These are phyloP conservation scores for Suillus discolor DNA, from an alignment of 768 basidiomycete species.

Conservation along the genomic window DNA sequence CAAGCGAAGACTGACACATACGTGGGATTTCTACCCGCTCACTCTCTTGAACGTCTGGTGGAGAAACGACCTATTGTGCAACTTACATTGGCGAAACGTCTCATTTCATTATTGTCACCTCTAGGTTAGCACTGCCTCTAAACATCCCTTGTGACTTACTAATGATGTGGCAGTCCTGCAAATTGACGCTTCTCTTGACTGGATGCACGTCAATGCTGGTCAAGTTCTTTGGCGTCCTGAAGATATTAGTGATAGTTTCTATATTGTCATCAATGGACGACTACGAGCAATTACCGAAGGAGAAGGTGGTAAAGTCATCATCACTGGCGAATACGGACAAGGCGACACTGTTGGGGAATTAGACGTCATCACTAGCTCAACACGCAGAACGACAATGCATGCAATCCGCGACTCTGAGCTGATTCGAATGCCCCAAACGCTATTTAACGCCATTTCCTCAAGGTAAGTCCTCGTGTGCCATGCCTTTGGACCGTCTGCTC, in stretches of 20 bases:
- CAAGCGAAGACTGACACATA: slow-evolving; percentile 98
- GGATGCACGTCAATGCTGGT: slow-evolving; percentile 96
- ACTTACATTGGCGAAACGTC: slow-evolving; percentile 92
- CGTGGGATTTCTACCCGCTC: slow-evolving; percentile 90
- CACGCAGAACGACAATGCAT: slow-evolving; percentile 88
- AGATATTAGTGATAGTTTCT: slow-evolving; percentile 93
- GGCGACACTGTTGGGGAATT: slow-evolving; percentile 97
- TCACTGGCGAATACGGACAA: slow-evolving; percentile 93
- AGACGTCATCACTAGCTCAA: slow-evolving; percentile 92
- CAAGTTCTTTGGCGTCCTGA: slow-evolving; percentile 94
- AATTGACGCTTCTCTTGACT: slow-evolving; percentile 95
- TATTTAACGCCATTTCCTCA: slow-evolving; percentile 96
- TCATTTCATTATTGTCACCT: slow-evolving; percentile 93
- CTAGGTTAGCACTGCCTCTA: slow-evolving; percentile 54
- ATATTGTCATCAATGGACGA: slow-evolving; percentile 97
- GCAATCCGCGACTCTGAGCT: slow-evolving; percentile 98
- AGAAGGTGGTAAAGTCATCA: slow-evolving; percentile 73
- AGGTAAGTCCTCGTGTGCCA: slow-evolving; percentile 45
- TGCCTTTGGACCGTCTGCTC: background rate
- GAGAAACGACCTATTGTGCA: slow-evolving; percentile 96
- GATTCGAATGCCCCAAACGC: slow-evolving; percentile 93
- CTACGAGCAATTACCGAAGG: slow-evolving; percentile 86
- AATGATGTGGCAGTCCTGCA: slow-evolving; percentile 68
- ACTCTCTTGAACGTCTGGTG: slow-evolving; percentile 85
- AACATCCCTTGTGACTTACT: background rate